Evolutionary conservation across 768 basidiomycete species (phyloP).

Genomic region (Xerocomus brunneocitrinus): DNA sequence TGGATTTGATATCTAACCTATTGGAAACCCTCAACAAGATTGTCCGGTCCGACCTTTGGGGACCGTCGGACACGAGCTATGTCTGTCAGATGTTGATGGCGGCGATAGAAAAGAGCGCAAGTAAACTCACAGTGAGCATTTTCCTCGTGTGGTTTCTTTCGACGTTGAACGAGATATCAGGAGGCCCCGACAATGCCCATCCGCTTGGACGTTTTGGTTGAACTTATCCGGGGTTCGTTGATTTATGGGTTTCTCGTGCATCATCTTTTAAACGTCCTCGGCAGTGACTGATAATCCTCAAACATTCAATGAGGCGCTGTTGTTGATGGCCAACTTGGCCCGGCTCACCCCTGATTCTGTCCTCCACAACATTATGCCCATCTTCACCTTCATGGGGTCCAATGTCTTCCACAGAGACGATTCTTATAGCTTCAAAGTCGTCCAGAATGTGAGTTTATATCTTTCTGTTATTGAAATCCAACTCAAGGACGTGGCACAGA

Average conservation of each 20-base stretch:
- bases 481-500: conserved; percentile 42
- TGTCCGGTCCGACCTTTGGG: conserved; percentile 48
- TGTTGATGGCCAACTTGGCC: conserved; percentile 82
- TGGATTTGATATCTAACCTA: conserved; percentile 65
- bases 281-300: conserved; percentile 88
- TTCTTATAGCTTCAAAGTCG: conserved; percentile 89
- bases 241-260: not conserved
- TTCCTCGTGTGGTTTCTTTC: not conserved
- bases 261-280: not conserved
- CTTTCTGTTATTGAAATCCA: not conserved
- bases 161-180: conserved; percentile 30
- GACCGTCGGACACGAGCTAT: conserved; percentile 67
- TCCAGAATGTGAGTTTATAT: conserved; percentile 66
- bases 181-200: conserved; percentile 55
- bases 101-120: conserved; percentile 64
- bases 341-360: conserved; percentile 86
- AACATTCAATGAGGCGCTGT: conserved; percentile 87
- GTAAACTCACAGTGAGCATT: conserved; percentile 47
- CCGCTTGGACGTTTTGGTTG: conserved; percentile 81
- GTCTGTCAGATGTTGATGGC: conserved; percentile 82
- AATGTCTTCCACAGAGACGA: conserved; percentile 97
- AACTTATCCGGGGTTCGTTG: conserved; percentile 69
- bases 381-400: conserved; percentile 99
- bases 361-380: conserved; percentile 92
- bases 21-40: conserved; percentile 70